Base-by-base conservation (phyloP, 202 grass and related monocot species). In the Carex sylvatica region DNA sequence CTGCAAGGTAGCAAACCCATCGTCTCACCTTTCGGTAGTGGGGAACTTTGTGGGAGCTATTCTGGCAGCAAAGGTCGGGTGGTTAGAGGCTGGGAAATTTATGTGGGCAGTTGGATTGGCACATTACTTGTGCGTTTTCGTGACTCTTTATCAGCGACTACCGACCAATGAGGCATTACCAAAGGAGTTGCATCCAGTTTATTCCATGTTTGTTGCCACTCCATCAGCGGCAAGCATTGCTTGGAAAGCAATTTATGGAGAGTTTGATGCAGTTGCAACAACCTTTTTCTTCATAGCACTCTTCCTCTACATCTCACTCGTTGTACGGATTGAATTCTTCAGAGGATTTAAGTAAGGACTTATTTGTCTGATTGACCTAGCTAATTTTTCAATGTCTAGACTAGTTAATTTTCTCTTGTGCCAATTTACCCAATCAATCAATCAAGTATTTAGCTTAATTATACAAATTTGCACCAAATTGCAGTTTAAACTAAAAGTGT, bases 11-110 rank as follows among this genome's bases (percentile, higher is more conserved):
- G 95, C 92, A 77, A 95, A 98, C 86, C 95, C 92, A 53, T 95
- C 92, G 42, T 95, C 95, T 3, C 95, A 98, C 80, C 95, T 98
- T 35, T 91, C 95, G 14, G 95, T 98, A 52, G 89, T 98, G 4
- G 95, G 95, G 36, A 98, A 98, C 95, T 98, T 98, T 78, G 95
- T 98, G n/a, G 95, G 95, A 18, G 95, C 95, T 42, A 93, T 98
- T 47, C 87, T 98, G 19, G 95, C 95, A 19, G 92, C 95, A 52
- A 84, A 82, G 86, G 92, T 98, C 52, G 95, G 95, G 11, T 98
- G 95, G 95, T 49, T 10, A 30, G 95, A 98, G 89, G 92, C 84
- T 14, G 95, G 95, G 7, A 95, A 87, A 82, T 93, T 98, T 83
- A 81, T 98, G 18, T 98, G 95, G 95, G 92, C 92, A 69, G 83